Conservation (phyloP, 1,139 yeast species). For the Magnusiomyces ingens region DNA sequence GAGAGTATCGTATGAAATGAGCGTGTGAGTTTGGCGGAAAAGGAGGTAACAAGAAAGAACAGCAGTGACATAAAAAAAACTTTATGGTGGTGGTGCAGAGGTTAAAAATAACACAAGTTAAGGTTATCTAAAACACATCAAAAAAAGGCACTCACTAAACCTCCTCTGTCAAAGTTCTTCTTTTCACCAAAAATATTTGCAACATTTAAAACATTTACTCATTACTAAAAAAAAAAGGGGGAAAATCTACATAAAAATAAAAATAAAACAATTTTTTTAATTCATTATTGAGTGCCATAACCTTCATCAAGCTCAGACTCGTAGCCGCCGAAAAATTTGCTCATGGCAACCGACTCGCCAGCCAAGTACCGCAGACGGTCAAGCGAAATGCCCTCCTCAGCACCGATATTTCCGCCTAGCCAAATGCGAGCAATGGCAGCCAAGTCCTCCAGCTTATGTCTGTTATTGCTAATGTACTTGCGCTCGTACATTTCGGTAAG, state of each 20-base stretch:
- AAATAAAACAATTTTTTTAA: not conserved
- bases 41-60: too few relatives aligned
- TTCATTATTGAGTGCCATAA: conserved; percentile 19
- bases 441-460: conserved; percentile 17
- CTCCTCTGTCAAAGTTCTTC: not conserved
- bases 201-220: not conserved
- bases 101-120: not conserved
- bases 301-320: conserved; percentile 26
- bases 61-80: too few relatives aligned
- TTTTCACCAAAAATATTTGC: not conserved
- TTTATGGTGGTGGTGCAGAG: not conserved
- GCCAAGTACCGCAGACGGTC: conserved; percentile 29
- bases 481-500: conserved; percentile 16
- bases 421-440: conserved; percentile 32
- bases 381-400: conserved; percentile 27
- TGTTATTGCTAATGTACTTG: conserved; percentile 7
- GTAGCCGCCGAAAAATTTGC: conserved; percentile 28
- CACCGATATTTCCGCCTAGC: conserved; percentile 35
- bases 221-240: not conserved
- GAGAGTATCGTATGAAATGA: too few relatives aligned
- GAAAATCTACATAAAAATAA: not conserved
- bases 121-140: not conserved
- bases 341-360: conserved; percentile 30
- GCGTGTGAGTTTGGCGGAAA: too few relatives aligned
- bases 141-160: not conserved